A percentile compares a stretch with the other conserved stretches of the same genome.
These are phyloP conservation scores for Acanthamoeba royreba DNA, from an alignment of 208 protist species.

Conservation along the genomic window DNA sequence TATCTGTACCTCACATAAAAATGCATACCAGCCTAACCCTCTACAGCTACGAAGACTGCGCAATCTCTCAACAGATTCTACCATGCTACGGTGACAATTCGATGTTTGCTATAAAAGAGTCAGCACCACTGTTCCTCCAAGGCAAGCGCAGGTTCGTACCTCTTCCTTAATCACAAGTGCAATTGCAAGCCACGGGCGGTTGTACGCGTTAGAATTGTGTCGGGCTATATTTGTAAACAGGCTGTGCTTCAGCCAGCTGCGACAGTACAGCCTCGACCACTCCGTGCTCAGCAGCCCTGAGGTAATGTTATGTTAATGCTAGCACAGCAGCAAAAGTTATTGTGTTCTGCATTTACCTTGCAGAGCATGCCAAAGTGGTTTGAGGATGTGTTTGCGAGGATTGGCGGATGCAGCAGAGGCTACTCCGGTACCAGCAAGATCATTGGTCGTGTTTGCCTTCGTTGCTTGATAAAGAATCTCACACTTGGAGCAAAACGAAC, in stretches of 20 bases:
- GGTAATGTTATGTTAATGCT: neutral
- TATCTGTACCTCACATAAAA: neutral
- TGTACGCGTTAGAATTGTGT: conserved; percentile 4
- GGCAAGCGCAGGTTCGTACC: neutral
- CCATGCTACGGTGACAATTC: neutral
- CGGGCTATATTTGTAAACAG: neutral
- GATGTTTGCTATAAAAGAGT: neutral
- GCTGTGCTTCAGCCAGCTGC: neutral
- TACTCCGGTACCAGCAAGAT: too few relatives aligned
- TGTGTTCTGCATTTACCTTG: too few relatives aligned
- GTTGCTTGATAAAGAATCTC: neutral
- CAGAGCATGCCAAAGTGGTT: neutral
- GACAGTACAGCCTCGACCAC: neutral
- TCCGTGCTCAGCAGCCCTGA: neutral
- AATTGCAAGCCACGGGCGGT: neutral
- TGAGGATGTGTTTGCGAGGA: neutral
- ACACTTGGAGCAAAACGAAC: neutral
- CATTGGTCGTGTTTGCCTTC: neutral
- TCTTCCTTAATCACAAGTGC: neutral
- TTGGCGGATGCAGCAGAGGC: too few relatives aligned
- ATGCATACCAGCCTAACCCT: neutral
- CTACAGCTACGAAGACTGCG: neutral
- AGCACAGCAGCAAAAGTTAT: too few relatives aligned
- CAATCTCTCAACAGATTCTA: neutral
- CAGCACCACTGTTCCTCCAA: neutral